These are phyloP conservation scores for Xylariaceae sp. DNA, from an alignment of 2,329 filamentous ascomycete genomes.

Conservation along the genomic window DNA sequence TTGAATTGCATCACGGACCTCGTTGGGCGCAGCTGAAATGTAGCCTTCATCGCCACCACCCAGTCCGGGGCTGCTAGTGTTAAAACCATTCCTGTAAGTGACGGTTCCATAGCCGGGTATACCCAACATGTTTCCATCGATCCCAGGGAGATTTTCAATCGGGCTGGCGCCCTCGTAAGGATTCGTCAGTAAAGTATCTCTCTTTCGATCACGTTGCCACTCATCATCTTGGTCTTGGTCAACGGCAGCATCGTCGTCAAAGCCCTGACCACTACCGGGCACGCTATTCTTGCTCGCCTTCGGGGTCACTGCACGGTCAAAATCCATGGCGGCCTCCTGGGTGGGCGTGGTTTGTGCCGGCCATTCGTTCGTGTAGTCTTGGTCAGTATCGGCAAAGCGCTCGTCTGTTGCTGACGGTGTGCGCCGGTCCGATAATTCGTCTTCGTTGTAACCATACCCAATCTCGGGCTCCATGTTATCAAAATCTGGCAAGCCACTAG, in stretches of 20 bases:
- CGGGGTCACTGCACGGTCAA: constrained; percentile 32
- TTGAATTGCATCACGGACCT: constrained; percentile 48
- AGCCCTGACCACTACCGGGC: constrained; percentile 37
- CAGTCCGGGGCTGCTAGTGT: constrained; percentile 56
- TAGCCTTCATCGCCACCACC: constrained; percentile 81
- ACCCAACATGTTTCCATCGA: constrained; percentile 48
- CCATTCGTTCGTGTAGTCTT: constrained; percentile 32
- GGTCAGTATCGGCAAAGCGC: constrained; percentile 53
- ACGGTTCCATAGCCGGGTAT: constrained; percentile 36
- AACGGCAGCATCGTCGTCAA: constrained; percentile 44
- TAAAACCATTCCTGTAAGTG: constrained; percentile 43
- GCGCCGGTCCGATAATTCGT: constrained; percentile 54
- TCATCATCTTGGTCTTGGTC: constrained; percentile 61
- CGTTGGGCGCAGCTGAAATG: constrained; percentile 67
- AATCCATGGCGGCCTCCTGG: constrained; percentile 29
- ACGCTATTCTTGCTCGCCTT: constrained; percentile 29
- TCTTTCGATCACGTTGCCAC: constrained; percentile 61
- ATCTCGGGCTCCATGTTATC: constrained; percentile 73
- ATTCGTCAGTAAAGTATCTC: constrained; percentile 63
- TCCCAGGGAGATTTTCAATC: constrained; percentile 50
- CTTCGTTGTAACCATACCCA: constrained; percentile 58
- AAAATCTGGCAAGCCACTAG: constrained; percentile 65
- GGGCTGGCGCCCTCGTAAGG: constrained; percentile 64
- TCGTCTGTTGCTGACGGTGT: constrained; percentile 81
- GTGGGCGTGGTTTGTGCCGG: constrained; percentile 34